Percentiles rank a stretch among this genome's conserved stretches.
Evolutionary conservation across 2,329 filamentous ascomycete species (phyloP).

Genomic region (Arthrobotrys pseudoclavata): DNA sequence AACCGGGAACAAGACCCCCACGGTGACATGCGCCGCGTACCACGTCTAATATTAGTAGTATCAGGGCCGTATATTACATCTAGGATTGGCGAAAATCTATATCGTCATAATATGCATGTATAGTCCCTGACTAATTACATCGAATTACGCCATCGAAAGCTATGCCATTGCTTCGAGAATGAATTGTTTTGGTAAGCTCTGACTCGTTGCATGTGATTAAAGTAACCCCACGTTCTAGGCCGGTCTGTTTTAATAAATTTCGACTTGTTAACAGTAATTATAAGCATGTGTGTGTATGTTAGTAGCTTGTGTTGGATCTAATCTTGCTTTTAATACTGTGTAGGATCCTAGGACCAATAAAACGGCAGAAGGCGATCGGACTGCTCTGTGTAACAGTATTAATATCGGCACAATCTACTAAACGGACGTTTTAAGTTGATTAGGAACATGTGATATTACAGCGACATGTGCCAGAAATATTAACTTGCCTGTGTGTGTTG

Average conservation of each 20-base stretch:
- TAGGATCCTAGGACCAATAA: not conserved
- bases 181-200: too few relatives aligned
- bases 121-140: not conserved
- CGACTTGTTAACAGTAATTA: not conserved
- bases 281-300: too few relatives aligned
- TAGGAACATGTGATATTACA: not conserved
- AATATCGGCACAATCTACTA: not conserved
- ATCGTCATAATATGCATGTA: not conserved
- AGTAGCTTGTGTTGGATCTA: too few relatives aligned
- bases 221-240: too few relatives aligned
- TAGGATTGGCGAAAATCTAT: not conserved
- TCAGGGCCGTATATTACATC: not conserved
- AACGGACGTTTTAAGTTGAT: not conserved
- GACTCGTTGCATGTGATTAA: not conserved
- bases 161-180: not conserved
- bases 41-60: not conserved
- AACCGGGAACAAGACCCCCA: not conserved
- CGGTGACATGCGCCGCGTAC: too few relatives aligned
- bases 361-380: not conserved
- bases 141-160: not conserved
- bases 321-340: too few relatives aligned
- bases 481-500: not conserved
- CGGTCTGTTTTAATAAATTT: not conserved
- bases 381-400: not conserved
- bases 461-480: not conserved